These are phyloP conservation scores for Leccinum ochraceum DNA, from an alignment of 768 basidiomycete species.

Conservation along the genomic window DNA sequence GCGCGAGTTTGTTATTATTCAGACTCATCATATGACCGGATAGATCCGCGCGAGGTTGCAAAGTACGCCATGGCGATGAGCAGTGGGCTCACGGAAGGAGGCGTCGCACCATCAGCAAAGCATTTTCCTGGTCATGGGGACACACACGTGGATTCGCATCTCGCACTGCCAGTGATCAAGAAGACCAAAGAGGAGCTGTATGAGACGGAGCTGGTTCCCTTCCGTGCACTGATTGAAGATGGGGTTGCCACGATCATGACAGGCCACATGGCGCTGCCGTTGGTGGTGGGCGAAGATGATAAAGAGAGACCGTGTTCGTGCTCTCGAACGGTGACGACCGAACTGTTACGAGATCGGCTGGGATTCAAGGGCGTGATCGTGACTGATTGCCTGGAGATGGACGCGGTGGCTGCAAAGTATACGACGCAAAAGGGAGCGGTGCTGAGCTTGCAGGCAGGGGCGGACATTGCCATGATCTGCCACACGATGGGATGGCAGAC, in stretches of 20 bases:
- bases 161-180: conserved; percentile 60
- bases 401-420: conserved; percentile 55
- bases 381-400: conserved; percentile 80
- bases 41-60: conserved; percentile 57
- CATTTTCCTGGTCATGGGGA: conserved; percentile 80
- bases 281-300: conserved; percentile 45
- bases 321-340: conserved; percentile 51
- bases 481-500: conserved; percentile 57
- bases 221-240: conserved; percentile 44
- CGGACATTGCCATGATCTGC: conserved; percentile 76
- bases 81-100: conserved; percentile 46
- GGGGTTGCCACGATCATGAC: conserved; percentile 64
- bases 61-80: conserved; percentile 49
- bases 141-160: conserved; percentile 70
- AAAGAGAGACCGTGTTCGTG: conserved; percentile 58
- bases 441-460: conserved; percentile 58
- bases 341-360: conserved; percentile 51
- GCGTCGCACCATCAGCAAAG: conserved; percentile 63
- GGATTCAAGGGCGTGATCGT: conserved; percentile 61
- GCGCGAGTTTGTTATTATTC: neutral
- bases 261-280: conserved; percentile 70
- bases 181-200: conserved; percentile 47
- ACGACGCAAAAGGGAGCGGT: conserved; percentile 46
- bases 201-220: conserved; percentile 58
- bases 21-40: neutral